A percentile compares a stretch with the other conserved stretches of the same genome.
Conservation (phyloP, 345 rosid genomes). For the Aethionema arabicum region DNA sequence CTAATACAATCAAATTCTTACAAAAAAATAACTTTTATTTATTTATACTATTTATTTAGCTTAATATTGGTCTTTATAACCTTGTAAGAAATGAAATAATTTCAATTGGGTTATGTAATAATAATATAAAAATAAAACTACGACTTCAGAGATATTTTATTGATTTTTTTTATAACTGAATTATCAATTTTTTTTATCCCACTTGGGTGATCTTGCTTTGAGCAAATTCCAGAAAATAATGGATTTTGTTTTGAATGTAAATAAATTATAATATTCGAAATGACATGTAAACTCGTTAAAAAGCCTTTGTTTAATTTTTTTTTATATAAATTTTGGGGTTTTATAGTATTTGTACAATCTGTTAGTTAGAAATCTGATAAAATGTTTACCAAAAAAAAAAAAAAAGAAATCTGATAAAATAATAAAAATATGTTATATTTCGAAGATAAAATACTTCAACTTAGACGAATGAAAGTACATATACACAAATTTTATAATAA, state of each 20-base stretch:
- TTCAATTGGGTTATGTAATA: conserved; percentile 9
- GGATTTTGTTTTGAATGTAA: conserved; percentile 5
- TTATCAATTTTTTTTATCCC: background rate
- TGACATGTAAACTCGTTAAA: background rate
- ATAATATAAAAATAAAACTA: background rate
- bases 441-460: background rate
- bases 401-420: too few species aligned
- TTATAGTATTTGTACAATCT: too few species aligned
- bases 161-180: conserved; percentile 1
- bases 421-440: too few species aligned
- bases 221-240: conserved; percentile 26
- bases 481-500: conserved; percentile 24
- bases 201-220: conserved; percentile 19
- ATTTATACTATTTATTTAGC: background rate
- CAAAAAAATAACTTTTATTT: too few species aligned
- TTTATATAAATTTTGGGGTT: background rate
- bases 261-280: background rate
- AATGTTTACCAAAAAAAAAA: too few species aligned
- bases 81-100: background rate
- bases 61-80: background rate
- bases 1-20: too few species aligned
- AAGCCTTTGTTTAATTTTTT: background rate
- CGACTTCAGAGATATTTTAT: conserved; percentile 3
- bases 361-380: too few species aligned
- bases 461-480: background rate